phyloP scores from a whole-genome alignment of 305 asterid species.

The Fraxinus angustifolia region DNA sequence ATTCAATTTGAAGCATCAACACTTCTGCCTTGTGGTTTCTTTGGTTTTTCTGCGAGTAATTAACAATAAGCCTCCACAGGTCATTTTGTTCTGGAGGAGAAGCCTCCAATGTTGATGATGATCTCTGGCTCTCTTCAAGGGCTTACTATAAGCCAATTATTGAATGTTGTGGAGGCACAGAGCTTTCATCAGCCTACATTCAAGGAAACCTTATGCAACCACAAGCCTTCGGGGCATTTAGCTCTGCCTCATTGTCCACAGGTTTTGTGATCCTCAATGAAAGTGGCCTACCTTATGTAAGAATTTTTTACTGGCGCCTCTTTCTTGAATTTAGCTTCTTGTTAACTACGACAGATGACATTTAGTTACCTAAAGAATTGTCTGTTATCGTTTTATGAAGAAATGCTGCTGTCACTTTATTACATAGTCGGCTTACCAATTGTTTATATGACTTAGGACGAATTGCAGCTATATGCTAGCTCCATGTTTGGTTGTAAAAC shows the following conservation, averaged over 20 bases:
- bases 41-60: conserved; percentile 5
- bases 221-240: conserved; percentile 87
- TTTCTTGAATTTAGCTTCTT: background rate
- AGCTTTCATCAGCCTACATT: conserved; percentile 76
- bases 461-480: background rate
- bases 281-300: conserved; percentile 67
- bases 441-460: background rate
- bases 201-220: conserved; percentile 80
- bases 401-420: background rate
- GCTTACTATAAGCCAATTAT: conserved; percentile 68
- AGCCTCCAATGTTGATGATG: conserved; percentile 80
- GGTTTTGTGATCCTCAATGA: conserved; percentile 78
- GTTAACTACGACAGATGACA: background rate
- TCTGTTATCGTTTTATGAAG: background rate
- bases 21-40: background rate
- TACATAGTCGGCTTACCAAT: background rate
- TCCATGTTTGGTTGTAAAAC: background rate
- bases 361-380: background rate
- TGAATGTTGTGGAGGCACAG: conserved; percentile 95
- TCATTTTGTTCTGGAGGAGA: conserved; percentile 74
- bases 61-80: conserved; percentile 39
- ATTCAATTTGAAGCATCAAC: background rate
- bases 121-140: conserved; percentile 94
- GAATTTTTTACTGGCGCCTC: conserved; percentile 22
- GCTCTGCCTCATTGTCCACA: conserved; percentile 73